Percentiles rank a stretch among this genome's conserved stretches.
Conservation (phyloP, 1,139 yeast species). For the Pichia sp. region DNA sequence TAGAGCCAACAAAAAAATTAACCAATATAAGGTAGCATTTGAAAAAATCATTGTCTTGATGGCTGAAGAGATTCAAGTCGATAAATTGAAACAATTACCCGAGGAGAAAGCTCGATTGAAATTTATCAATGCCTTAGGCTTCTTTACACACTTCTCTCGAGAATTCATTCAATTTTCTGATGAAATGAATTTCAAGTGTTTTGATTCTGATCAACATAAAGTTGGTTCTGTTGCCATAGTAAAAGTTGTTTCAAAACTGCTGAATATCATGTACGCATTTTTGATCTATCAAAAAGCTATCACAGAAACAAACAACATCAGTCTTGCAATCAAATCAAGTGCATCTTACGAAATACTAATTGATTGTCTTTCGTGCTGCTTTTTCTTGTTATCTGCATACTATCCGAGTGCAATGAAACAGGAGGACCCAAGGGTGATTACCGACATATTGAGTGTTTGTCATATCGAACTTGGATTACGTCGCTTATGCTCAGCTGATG, state of each 20-base stretch:
- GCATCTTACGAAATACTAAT: slow-evolving; percentile 39
- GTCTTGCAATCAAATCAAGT: slow-evolving; percentile 22
- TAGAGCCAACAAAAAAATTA: slow-evolving; percentile 33
- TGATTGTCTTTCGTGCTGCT: slow-evolving; percentile 41
- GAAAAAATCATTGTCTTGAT: slow-evolving; percentile 41
- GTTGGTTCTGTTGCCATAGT: slow-evolving; percentile 3
- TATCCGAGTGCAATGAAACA: slow-evolving; percentile 17
- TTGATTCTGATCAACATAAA: slow-evolving; percentile 20
- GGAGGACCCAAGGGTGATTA: slow-evolving; percentile 24
- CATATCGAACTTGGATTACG: slow-evolving; percentile 73
- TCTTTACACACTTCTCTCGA: slow-evolving; percentile 36
- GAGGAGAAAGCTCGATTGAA: slow-evolving; percentile 10
- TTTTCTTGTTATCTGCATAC: slow-evolving; percentile 35
- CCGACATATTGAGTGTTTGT: slow-evolving; percentile 46
- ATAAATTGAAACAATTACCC: slow-evolving; percentile 15
- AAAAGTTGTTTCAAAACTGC: slow-evolving; percentile 26
- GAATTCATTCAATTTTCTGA: slow-evolving; percentile 25
- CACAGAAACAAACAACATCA: slow-evolving; percentile 27
- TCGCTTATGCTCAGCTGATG: slow-evolving; percentile 55
- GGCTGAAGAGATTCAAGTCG: slow-evolving; percentile 31
- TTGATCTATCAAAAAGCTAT: slow-evolving; percentile 41
- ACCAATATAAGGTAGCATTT: slow-evolving; percentile 47
- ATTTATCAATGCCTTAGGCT: slow-evolving; percentile 33
- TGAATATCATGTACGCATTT: slow-evolving; percentile 37
- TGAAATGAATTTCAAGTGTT: slow-evolving; percentile 18